phyloP scores from a whole-genome alignment of 225 moss, liverwort and hornwort species.

The Antitrichia curtipendula region DNA sequence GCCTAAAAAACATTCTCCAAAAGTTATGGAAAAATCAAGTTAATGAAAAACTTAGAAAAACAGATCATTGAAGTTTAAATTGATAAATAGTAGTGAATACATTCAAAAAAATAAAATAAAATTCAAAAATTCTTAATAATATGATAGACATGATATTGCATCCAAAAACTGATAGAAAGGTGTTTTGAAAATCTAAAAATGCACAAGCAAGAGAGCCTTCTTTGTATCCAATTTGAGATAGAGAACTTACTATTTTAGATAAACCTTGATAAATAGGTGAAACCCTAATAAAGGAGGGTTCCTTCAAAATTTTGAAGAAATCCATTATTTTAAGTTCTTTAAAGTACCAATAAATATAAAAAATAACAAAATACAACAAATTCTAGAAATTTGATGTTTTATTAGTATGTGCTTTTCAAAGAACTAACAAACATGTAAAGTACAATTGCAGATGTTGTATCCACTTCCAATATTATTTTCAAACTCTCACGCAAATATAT shows the following conservation, averaged over 20 bases:
- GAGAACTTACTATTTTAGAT: rapidly evolving
- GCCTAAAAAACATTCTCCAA: neutral
- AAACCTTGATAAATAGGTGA: neutral
- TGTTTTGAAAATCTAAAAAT: neutral
- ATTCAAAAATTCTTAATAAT: neutral
- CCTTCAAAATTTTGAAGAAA: neutral
- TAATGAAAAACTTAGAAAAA: neutral
- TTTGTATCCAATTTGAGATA: neutral
- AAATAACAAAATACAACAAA: too few species aligned
- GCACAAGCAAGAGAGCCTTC: rapidly evolving
- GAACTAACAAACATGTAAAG: neutral
- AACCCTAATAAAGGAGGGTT: rapidly evolving
- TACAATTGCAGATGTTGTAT: neutral
- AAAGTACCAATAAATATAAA: rapidly evolving
- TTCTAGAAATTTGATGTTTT: neutral
- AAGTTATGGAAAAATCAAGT: neutral
- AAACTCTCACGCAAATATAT: rapidly evolving
- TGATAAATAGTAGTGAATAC: neutral
- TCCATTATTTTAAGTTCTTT: neutral
- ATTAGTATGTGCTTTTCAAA: neutral
- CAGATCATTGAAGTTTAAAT: neutral
- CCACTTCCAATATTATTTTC: neutral
- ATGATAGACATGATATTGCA: neutral
- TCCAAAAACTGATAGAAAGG: too few species aligned
- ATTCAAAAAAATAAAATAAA: neutral